Percentiles rank a stretch among this genome's conserved stretches.
phyloP scores from a whole-genome alignment of 805 yeast species.

The Hyphopichia homilentoma region DNA sequence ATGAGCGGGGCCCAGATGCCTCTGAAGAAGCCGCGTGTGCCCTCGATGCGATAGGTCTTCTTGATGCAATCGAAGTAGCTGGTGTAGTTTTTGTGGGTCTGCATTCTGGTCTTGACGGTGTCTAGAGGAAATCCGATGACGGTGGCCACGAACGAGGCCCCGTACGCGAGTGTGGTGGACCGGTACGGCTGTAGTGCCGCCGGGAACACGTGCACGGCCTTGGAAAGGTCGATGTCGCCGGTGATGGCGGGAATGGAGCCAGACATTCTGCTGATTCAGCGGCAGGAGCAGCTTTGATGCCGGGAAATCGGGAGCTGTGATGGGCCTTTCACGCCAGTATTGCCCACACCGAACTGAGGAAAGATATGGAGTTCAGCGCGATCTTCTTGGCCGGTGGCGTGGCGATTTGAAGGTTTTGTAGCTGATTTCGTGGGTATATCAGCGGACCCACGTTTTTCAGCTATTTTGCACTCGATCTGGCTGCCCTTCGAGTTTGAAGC shows the following conservation, averaged over 20 bases:
- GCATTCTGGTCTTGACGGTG: conserved; percentile 84
- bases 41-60: conserved; percentile 57
- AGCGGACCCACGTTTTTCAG: no score
- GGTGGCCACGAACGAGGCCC: conserved; percentile 61
- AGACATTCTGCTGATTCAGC: no score
- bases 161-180: conserved; percentile 58
- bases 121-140: conserved; percentile 81
- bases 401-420: no score
- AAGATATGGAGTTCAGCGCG: no score
- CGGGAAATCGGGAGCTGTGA: no score
- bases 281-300: background rate
- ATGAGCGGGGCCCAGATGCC: conserved; percentile 75
- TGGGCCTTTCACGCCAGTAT: background rate
- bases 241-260: conserved; percentile 55
- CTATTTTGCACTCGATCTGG: no score
- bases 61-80: conserved; percentile 55
- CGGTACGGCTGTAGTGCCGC: conserved; percentile 46
- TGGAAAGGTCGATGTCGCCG: conserved; percentile 44
- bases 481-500: no score
- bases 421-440: no score
- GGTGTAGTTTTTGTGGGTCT: conserved; percentile 60
- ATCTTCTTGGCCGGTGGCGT: no score
- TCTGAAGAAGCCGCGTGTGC: conserved; percentile 65
- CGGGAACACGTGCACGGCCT: conserved; percentile 51
- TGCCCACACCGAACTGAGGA: no score